A percentile compares a stretch with the other conserved stretches of the same genome.
These are phyloP conservation scores for Microthyrium microscopicum DNA, from an alignment of 2,329 filamentous ascomycete species.

Conservation along the genomic window DNA sequence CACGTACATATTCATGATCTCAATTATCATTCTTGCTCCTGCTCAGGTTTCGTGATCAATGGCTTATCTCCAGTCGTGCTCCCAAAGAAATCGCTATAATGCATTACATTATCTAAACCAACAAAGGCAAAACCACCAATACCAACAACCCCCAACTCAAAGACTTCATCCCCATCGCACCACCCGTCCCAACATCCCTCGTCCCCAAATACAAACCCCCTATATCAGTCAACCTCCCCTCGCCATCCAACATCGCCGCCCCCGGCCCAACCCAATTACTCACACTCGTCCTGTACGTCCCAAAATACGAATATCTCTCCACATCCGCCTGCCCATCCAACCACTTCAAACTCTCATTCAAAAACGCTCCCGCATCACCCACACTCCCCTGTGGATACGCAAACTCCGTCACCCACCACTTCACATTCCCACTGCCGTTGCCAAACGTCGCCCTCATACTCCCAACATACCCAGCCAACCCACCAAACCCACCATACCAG, in stretches of 20 bases:
- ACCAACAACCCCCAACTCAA: no score
- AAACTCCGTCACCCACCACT: conserved; percentile 69
- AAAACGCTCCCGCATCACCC: conserved; percentile 44
- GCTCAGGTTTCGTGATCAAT: no score
- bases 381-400: conserved; percentile 42
- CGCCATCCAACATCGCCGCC: conserved; percentile 49
- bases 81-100: no score
- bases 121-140: no score
- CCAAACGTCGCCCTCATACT: conserved; percentile 33
- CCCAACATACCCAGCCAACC: conserved; percentile 49
- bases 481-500: conserved; percentile 49
- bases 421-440: conserved; percentile 29
- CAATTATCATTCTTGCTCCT: no score
- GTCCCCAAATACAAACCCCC: conserved; percentile 69
- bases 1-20: no score
- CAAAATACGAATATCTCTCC: conserved; percentile 58
- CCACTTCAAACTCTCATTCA: conserved; percentile 47
- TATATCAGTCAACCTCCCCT: conserved; percentile 56
- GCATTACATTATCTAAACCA: no score
- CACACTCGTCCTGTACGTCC: conserved; percentile 50
- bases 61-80: no score
- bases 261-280: conserved; percentile 66
- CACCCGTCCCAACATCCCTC: no score
- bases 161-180: no score
- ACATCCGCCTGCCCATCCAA: conserved; percentile 48